Conservation (phyloP, 805 yeast species). For the Metschnikowia cerradonensis region DNA sequence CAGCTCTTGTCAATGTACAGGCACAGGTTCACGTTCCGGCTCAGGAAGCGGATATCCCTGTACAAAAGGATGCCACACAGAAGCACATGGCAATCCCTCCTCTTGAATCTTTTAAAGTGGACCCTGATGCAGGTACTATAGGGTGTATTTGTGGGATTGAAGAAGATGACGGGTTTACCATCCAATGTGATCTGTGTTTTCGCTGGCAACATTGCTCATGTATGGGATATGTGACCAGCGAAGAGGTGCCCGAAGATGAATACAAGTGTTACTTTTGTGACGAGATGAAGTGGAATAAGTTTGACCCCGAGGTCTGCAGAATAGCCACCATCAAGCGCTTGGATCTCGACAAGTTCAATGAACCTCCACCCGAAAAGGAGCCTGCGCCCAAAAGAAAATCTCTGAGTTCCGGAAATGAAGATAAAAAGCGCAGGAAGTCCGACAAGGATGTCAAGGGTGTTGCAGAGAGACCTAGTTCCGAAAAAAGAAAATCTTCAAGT, state of each 20-base stretch:
- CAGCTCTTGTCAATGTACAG: not conserved
- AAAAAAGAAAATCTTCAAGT: conserved; percentile 13
- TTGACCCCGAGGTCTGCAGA: conserved; percentile 37
- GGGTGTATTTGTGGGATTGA: conserved; percentile 85
- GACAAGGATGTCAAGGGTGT: conserved; percentile 12
- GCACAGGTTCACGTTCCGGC: not conserved
- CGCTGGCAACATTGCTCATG: conserved; percentile 97
- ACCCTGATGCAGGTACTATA: conserved; percentile 78
- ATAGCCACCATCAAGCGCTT: conserved; percentile 28
- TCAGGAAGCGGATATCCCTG: not conserved
- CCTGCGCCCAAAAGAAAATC: conserved; percentile 17
- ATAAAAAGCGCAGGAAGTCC: conserved; percentile 26
- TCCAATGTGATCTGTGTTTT: conserved; percentile 89
- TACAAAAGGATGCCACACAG: not conserved
- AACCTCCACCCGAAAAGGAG: conserved; percentile 14
- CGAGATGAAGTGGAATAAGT: conserved; percentile 37
- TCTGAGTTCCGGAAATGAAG: conserved; percentile 26
- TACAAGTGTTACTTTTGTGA: conserved; percentile 79
- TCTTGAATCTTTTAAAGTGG: conserved; percentile 53
- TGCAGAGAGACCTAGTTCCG: conserved; percentile 7
- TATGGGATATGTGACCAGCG: conserved; percentile 68
- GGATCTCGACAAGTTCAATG: conserved; percentile 24
- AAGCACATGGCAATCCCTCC: conserved; percentile 25
- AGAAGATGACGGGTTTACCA: conserved; percentile 90
- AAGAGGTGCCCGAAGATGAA: conserved; percentile 72